Base-by-base conservation (phyloP, 2,329 filamentous ascomycete genomes). In the Hypoxylon sp. region DNA sequence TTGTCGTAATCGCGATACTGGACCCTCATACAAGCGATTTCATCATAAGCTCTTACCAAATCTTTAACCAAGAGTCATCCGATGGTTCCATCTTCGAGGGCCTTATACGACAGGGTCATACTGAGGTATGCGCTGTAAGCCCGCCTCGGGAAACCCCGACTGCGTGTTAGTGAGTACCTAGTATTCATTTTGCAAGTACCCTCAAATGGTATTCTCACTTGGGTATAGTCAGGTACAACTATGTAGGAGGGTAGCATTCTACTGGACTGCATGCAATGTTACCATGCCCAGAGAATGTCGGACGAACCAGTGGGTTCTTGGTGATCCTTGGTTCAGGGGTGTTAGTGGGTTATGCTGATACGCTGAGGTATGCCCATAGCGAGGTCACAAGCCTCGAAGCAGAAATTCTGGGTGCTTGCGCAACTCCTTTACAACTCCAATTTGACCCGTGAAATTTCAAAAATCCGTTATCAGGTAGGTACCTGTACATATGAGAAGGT, bases 321-420 rank as follows among this genome's bases (percentile, higher is more conserved):
- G 49, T 27, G 40, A 65, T 56, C 55, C 42, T 53, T 37, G 33
- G 22, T 25, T 66, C 62, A 65, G 62, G 66, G 62, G 59, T 49
- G 49, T 37, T 11, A 40, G 49, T 13, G n/a, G n/a, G 10, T 37
- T 54, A 66, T 66, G 58, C 62, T 51, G 63, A 33, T 62, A 55
- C 31, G 31, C 31, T 11, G 11, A 33, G 11, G 7, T 33, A 33
- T 33, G 11, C 31, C 31, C 25, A 42, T 11, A 49, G 40, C 31
- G 46, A 59, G 37, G 48, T 33, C 37, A 33, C 17, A 50, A 57
- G 31, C 17, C 6, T 6, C 31, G 22, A 25, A n/a, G 48, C n/a
- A 30, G 6, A n/a, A 44, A 42, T 46, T 35, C 40, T 30, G 30
- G 51, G 27, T 42, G 51, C 22, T 42, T 40, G 42, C 56, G n/a